Percentiles rank a stretch among this genome's conserved stretches.
These are phyloP conservation scores for Globisporangium canariense DNA, from an alignment of 352 stramenopile genomes.

Conservation along the genomic window DNA sequence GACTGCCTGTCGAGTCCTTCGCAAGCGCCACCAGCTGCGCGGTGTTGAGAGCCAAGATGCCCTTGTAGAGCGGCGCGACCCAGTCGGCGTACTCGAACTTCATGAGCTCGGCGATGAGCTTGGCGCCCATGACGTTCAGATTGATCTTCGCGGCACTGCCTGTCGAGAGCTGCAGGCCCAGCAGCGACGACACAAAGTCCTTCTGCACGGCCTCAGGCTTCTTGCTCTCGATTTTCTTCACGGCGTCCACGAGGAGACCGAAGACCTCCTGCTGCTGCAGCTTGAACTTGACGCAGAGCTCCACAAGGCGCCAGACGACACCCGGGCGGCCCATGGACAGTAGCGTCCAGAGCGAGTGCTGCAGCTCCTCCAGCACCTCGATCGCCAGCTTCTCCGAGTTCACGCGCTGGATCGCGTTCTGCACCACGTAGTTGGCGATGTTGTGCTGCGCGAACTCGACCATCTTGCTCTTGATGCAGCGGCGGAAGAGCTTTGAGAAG, in stretches of 20 bases:
- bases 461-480: slow-evolving; percentile 57
- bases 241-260: slow-evolving; percentile 43
- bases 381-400: slow-evolving; percentile 35
- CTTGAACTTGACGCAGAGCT: slow-evolving; percentile 68
- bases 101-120: slow-evolving; percentile 69
- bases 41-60: slow-evolving; percentile 60
- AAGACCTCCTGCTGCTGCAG: slow-evolving; percentile 54
- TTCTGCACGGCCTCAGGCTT: slow-evolving; percentile 69
- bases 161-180: slow-evolving; percentile 66
- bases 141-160: slow-evolving; percentile 50
- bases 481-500: slow-evolving; percentile 63
- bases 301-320: slow-evolving; percentile 74
- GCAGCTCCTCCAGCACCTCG: slow-evolving; percentile 57
- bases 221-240: slow-evolving; percentile 77
- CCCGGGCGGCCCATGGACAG: slow-evolving; percentile 65
- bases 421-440: slow-evolving; percentile 84
- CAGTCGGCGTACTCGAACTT: slow-evolving; percentile 54
- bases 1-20: slow-evolving; percentile 76
- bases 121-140: slow-evolving; percentile 75
- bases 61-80: slow-evolving; percentile 50
- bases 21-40: slow-evolving; percentile 69
- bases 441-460: slow-evolving; percentile 67
- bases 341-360: slow-evolving; percentile 61
- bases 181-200: slow-evolving; percentile 59
- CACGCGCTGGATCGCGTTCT: slow-evolving; percentile 64